A percentile compares a stretch with the other conserved stretches of the same genome.
These are phyloP conservation scores for Aspergillus sclerotioniger DNA, from an alignment of 495 filamentous ascomycete species.

Conservation along the genomic window DNA sequence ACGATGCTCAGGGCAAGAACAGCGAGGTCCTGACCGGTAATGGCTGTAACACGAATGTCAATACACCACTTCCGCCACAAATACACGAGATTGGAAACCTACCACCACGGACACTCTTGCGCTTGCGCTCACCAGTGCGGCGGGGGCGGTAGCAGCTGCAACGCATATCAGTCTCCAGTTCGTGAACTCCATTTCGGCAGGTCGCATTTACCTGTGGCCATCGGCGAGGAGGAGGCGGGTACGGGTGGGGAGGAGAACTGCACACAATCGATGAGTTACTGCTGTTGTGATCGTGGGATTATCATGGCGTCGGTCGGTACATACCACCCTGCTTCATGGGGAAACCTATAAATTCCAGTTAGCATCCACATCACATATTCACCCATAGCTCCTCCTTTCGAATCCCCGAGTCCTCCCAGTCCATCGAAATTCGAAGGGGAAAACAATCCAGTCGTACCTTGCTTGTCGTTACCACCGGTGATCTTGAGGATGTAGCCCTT, in stretches of 20 bases:
- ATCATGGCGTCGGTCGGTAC: slow-evolving; percentile 27
- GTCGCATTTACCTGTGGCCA: no score
- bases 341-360: slow-evolving; percentile 59
- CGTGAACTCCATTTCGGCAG: no score
- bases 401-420: neutral
- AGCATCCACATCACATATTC: slow-evolving; percentile 17
- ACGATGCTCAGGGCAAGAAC: slow-evolving; percentile 91
- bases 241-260: slow-evolving; percentile 87
- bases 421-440: slow-evolving; percentile 1
- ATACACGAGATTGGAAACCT: slow-evolving; percentile 17
- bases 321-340: slow-evolving; percentile 98
- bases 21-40: slow-evolving; percentile 90
- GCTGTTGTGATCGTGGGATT: slow-evolving; percentile 10
- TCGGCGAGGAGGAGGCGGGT: slow-evolving; percentile 90
- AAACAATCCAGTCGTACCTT: slow-evolving; percentile 52
- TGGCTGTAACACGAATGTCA: slow-evolving; percentile 45
- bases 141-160: slow-evolving; percentile 98
- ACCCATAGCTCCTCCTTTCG: no score
- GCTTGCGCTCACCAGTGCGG: slow-evolving; percentile 96
- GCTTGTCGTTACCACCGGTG: slow-evolving; percentile 99
- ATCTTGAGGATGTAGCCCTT: slow-evolving; percentile 90
- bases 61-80: neutral
- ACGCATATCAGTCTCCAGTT: no score
- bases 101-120: slow-evolving; percentile 95
- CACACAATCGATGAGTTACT: slow-evolving; percentile 31